Conservation (phyloP, 176 grass and related monocot species). For the Oryza punctata region DNA sequence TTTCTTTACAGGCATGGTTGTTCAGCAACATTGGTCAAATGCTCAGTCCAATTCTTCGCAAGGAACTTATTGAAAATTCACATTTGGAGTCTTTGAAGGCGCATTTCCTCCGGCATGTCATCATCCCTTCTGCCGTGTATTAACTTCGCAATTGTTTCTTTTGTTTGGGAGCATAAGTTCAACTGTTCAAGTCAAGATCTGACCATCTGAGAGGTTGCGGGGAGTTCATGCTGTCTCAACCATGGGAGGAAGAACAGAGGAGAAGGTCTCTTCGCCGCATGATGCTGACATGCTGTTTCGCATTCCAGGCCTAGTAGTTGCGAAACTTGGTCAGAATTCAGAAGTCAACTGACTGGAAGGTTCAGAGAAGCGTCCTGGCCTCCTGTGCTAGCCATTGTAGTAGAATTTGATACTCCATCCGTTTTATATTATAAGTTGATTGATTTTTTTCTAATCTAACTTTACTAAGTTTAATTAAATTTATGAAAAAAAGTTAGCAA, state of each 20-base stretch:
- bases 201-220: neutral
- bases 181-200: neutral
- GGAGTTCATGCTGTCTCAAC: neutral
- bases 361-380: neutral
- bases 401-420: too few species aligned
- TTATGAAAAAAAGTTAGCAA: too few species aligned
- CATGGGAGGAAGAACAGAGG: neutral
- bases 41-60: neutral
- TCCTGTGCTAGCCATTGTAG: neutral
- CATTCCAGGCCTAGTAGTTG: neutral
- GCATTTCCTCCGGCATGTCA: neutral
- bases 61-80: neutral
- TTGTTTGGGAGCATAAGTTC: neutral
- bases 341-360: neutral
- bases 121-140: neutral
- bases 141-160: neutral
- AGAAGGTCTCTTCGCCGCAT: neutral
- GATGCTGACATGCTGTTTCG: neutral
- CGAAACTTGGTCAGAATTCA: conserved; percentile 5
- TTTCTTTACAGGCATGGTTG: neutral
- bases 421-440: too few species aligned
- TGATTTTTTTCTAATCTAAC: too few species aligned
- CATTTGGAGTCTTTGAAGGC: neutral
- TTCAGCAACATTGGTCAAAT: neutral
- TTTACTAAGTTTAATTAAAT: too few species aligned